Evolutionary conservation across 768 basidiomycete genomes (phyloP), one percentile per base, ranked within the genome.

Genomic region (Mycena amicta): DNA sequence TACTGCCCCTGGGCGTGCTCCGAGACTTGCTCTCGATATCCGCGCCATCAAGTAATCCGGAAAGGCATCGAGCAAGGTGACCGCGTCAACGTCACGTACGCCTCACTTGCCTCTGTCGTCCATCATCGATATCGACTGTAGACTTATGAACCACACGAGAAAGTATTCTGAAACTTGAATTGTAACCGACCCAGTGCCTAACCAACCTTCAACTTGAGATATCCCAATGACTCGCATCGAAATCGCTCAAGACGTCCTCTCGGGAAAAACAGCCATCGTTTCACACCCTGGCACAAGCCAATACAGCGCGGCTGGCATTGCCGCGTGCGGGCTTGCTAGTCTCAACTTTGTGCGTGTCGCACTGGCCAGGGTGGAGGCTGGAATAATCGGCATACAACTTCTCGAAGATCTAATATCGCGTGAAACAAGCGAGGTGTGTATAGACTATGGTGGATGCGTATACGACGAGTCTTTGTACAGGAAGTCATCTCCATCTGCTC

Each of bases 311-410:
- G 74, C 77, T 12, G 75, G 78, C 4, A 69, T 70, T 28, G 82
- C 87, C 40, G 79, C 86, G 2, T 89, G 87, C 59, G 88, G 88
- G 18, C 75, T 90, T 25, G 87, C 88, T 23, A 82, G 84, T 2
- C 70, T 89, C 66, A 88, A 89, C 66, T 87, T 85, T 59, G 84
- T 81, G 12, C 75, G 85, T 52, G 63, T 84, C 5, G 73, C 79
- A 8, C 77, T 86, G 30, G 73, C 65, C 46, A 69, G 68, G 23
- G 74, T 79, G 52, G 63, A 70, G 33, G 67, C 66, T 4, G 72
- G 75, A 2, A 29, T 68, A 22, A 53, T 47, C 23, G 74, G 68
- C 5, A 64, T 55, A 12, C 63, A 60, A 23, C 65, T 82, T 22
- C 54, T 82, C 12, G 52, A 67, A 25, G 67, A 68, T 37, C 65